phyloP scores from a whole-genome alignment of 148 eudicot genomes.

The Rhododendron ferrugineum region DNA sequence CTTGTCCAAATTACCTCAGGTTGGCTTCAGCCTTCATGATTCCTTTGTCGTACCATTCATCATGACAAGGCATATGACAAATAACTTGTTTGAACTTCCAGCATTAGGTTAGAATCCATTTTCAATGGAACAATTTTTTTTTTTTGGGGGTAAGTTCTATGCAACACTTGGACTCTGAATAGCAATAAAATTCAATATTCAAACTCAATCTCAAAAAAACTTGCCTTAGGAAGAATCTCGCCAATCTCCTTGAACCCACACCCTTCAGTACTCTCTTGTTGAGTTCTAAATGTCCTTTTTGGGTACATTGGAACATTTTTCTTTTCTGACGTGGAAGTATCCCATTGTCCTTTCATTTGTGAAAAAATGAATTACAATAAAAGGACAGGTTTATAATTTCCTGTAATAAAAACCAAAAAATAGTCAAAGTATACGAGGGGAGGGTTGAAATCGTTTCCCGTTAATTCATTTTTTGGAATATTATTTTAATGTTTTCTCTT shows the following conservation, averaged over 20 bases:
- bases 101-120: too few relatives aligned
- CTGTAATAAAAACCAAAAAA: too few relatives aligned
- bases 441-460: not conserved
- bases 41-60: not conserved
- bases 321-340: not conserved
- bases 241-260: too few relatives aligned
- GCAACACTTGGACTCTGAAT: too few relatives aligned
- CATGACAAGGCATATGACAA: not conserved
- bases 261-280: not conserved
- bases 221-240: too few relatives aligned
- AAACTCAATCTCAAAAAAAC: too few relatives aligned
- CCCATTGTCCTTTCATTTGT: not conserved
- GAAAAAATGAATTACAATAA: not conserved
- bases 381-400: not conserved
- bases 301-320: not conserved
- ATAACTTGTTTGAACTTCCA: too few relatives aligned
- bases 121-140: too few relatives aligned
- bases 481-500: not conserved
- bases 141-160: too few relatives aligned
- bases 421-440: too few relatives aligned
- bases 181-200: too few relatives aligned
- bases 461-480: not conserved
- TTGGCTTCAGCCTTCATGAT: not conserved
- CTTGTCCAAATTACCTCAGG: not conserved
- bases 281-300: not conserved